phyloP scores from a whole-genome alignment of 805 yeast species.

The Wickerhamomyces chaumierensis region DNA sequence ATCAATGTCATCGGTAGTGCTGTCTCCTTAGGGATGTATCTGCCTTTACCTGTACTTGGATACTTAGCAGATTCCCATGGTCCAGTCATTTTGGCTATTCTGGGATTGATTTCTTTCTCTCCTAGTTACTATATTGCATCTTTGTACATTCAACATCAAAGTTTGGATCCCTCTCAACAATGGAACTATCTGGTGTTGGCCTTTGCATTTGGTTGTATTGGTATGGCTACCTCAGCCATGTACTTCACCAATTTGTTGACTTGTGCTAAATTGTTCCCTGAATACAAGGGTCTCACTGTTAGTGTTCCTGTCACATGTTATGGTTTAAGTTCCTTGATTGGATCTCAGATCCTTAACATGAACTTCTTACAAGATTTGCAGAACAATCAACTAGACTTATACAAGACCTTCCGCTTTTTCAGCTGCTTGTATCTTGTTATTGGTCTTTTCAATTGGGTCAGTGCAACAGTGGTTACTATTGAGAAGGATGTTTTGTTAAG shows the following conservation, averaged over 20 bases:
- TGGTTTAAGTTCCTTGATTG: constrained; percentile 72
- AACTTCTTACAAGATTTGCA: constrained; percentile 15
- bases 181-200: constrained; percentile 28
- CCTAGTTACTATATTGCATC: constrained; percentile 57
- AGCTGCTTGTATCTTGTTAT: constrained; percentile 40
- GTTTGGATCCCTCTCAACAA: constrained; percentile 4
- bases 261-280: constrained; percentile 79
- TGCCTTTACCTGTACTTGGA: constrained; percentile 75
- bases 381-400: constrained; percentile 29
- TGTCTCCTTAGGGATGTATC: constrained; percentile 72
- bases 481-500: constrained; percentile 18
- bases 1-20: constrained; percentile 65
- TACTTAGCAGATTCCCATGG: constrained; percentile 80
- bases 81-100: constrained; percentile 55
- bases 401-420: constrained; percentile 41
- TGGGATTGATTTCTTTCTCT: constrained; percentile 48
- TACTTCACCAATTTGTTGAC: constrained; percentile 64
- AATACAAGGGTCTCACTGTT: constrained; percentile 67
- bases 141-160: constrained; percentile 17
- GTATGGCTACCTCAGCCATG: constrained; percentile 62
- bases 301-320: constrained; percentile 82
- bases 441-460: constrained; percentile 49
- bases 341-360: constrained; percentile 48
- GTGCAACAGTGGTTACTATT: constrained; percentile 54
- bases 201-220: constrained; percentile 45